Evolutionary conservation across 2,329 filamentous ascomycete species (phyloP), one percentile per base, ranked within the genome.

Genomic region (Bipolaris bicolor): DNA sequence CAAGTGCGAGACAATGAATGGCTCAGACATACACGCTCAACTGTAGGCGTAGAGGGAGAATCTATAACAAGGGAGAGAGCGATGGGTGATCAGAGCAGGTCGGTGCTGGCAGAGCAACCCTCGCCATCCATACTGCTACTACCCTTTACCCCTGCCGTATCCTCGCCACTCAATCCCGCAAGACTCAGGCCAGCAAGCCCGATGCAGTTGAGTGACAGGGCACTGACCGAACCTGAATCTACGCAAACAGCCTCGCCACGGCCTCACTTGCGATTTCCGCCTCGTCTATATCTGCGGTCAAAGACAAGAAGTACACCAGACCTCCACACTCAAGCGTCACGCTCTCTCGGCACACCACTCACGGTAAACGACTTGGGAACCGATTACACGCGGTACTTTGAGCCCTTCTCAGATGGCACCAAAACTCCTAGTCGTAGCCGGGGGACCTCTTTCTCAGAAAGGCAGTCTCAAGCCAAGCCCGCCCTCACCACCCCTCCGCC

Each of bases 331-430:
- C 49, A 54, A 6, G 50, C 57, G 10, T 24, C 56, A 10, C 64
- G 60, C 29, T 44, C 61, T 20, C 41, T 61, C 3, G 53, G 58
- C 13, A 70, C 58, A 22, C 63, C 70, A 4, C 51, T 72, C 33
- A 72, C 69, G 1, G 53, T 75, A 31, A 62, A 66, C 31, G 71
- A 75, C 51, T 58, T 76, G 10, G 73, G 73, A 7, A 55, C 64
- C 11, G 73, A 76, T 52, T 76, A 76, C 52, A 73, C 73, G 13
- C 71, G 73, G 46, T 76, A 76, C 49, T 75, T 71, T 60, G 73
- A 65, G 49, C 72, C 72, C 6, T 75, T 73, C 43, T 60, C 69
- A 15, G 64, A 69, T 34, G 65, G 67, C 52, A 43, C 45, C 24
- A 63, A 62, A 22, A 66, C 43, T 16, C 66, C 59, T n/a, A 69